Base-by-base conservation (phyloP, 768 basidiomycete species). In the Cyclocybe aegerita region DNA sequence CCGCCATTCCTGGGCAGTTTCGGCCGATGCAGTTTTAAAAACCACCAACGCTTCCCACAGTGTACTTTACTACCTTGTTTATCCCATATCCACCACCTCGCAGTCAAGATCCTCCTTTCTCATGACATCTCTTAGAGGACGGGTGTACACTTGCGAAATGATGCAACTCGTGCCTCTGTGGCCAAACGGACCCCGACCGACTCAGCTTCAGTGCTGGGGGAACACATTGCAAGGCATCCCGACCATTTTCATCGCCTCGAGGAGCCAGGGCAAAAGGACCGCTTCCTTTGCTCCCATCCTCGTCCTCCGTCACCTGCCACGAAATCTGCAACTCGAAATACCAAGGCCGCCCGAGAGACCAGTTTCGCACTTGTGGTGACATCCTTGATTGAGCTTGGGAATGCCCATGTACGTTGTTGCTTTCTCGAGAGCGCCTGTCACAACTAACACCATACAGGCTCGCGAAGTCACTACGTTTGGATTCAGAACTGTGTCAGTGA, bases 311-410 rank as follows among this genome's bases (percentile, higher is more conserved):
- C 34, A 63, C 36, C 55, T 63, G 4, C 9, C 46, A 5, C 23
- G 31, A 4, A 12, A 58, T 29, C 52, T 48, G 7, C 11, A 4
- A 23, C 23, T 4, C 23, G 23, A 23, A 4, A 23, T 23, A 23
- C 23, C 23, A 23, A 23, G 23, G 23, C n/a, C 23, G 23, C 23
- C 23, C 23, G 23, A 23, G 23, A 23, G 4, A 4, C 23, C 23
- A 23, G 23, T 23, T 23, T n/a, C n/a, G 23, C 53, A 4, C 43
- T 64, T 1, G 52, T 64, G 17, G 52, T 64, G 3, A 59, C 59
- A 46, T 57, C 59, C 10, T 38, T 64, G 12, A 56, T 62, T 33
- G 60, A 64, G 41, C 56, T 64, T 2, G 58, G 61, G 40, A 60
- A 60, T 40, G 60, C 44, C 9, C 60, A 62, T 53, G 59, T 60